Evolutionary conservation across 2,329 filamentous ascomycete genomes (phyloP), one percentile per base, ranked within the genome.

Genomic region (Ophiostoma fasciatum): DNA sequence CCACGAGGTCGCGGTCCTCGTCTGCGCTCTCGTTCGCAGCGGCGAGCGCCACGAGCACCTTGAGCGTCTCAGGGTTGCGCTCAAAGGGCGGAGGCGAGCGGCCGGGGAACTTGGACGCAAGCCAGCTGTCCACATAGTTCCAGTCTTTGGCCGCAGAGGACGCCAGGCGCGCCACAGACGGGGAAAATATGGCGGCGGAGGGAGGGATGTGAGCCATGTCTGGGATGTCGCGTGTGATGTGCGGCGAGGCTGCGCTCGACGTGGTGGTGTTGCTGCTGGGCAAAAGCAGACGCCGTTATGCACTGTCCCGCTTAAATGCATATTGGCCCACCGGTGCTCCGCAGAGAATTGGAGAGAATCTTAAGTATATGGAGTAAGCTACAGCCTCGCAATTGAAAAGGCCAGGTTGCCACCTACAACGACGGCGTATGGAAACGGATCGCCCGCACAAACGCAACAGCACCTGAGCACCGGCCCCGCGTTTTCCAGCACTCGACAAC

Each of bases 101-200:
- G 21, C 71, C 68, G 30, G 67, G 65, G 46, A 81, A 82, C 50
- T 81, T 81, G 40, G 71, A 67, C 31, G 67, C 64, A 10, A 94
- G 72, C 87, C 88, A 96, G 48, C 65, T 64, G 57, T 92, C 84
- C 46, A 94, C 71, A 46, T 82, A 84, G 37, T 76, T 78, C 88
- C 88, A 96, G 58, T 94, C 87, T 52, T 88, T 87, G 31, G 84
- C 82, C 43, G 81, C 76, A 11, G 81, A 80, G 43, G 82, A 80
- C 46, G 83, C 81, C 42, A 81, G 77, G 40, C 83, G 78, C 35
- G 74, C 74, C 22, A 76, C 61, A 0, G 73, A 76, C 11, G 75
- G 75, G 4, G 75, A 79, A 58, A 79, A 80, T 38, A 80, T 75
- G 42, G 73, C 71, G 11, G 66, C 51, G 29, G 57, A 53, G 17